Conservation (phyloP, 257 asterid genomes). For the Solanum sparsipilum region DNA sequence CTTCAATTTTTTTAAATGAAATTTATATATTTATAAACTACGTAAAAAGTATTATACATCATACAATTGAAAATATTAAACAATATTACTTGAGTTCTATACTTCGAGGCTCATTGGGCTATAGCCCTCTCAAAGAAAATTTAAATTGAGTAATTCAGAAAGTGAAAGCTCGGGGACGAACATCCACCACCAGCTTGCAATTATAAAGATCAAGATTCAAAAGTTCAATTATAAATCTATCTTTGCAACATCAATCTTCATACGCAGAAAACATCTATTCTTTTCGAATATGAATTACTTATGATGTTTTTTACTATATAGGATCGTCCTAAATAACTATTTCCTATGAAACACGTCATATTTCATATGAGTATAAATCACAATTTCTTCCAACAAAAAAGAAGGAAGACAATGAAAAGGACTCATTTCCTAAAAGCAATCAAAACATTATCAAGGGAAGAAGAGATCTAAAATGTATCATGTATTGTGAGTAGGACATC, state of each 20-base stretch:
- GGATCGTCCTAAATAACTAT: not conserved
- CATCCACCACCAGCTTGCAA: not conserved
- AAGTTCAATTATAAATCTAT: not conserved
- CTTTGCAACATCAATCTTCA: not conserved
- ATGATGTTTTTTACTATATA: not conserved
- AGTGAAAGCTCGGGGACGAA: not conserved
- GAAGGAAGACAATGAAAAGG: not conserved
- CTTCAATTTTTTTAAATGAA: too few species aligned
- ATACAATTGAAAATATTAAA: too few species aligned
- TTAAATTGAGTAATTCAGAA: not conserved
- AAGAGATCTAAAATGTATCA: not conserved
- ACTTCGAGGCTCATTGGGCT: not conserved
- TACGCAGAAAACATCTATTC: not conserved
- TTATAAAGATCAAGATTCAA: not conserved
- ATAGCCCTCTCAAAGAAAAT: too few species aligned
- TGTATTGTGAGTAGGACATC: not conserved
- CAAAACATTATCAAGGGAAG: not conserved
- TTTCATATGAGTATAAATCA: not conserved
- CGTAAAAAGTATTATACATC: rapidly evolving
- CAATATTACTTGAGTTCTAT: not conserved
- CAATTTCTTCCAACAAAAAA: not conserved
- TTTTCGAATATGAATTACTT: not conserved
- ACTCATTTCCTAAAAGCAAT: not conserved
- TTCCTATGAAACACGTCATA: not conserved
- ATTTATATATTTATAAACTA: too few species aligned